phyloP scores from a whole-genome alignment of 2,329 filamentous ascomycete species.

The Penicillium brevicompactum region DNA sequence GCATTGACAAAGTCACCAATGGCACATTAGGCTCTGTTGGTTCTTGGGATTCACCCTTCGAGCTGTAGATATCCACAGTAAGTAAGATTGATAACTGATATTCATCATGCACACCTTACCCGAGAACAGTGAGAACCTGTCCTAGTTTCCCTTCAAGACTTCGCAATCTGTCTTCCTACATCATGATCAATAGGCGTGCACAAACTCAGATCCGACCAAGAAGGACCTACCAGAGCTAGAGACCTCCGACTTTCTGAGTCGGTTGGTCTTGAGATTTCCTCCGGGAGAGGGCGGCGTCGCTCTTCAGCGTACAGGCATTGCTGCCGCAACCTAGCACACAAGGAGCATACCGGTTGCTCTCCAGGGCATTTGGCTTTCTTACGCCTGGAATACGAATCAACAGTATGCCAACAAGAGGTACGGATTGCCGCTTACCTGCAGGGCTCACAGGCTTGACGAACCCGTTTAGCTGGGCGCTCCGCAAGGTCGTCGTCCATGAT shows the following conservation, averaged over 20 bases:
- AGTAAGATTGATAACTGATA: neutral
- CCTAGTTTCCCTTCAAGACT: constrained; percentile 37
- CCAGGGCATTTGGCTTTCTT: constrained; percentile 57
- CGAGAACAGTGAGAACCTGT: constrained; percentile 38
- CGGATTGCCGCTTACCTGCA: constrained; percentile 33
- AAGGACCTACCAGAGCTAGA: constrained; percentile 23
- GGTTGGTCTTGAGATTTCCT: constrained; percentile 15
- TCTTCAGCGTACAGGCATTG: constrained; percentile 48
- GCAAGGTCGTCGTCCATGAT: constrained; percentile 17
- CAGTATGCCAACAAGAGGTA: neutral
- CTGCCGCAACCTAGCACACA: constrained; percentile 53
- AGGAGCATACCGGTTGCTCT: constrained; percentile 53
- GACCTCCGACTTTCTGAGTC: constrained; percentile 14
- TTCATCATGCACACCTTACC: constrained; percentile 25
- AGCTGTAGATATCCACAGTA: constrained; percentile 12
- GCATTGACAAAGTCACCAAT: constrained; percentile 8
- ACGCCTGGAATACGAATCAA: constrained; percentile 38
- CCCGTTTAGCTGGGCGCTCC: constrained; percentile 37
- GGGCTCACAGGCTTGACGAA: constrained; percentile 46
- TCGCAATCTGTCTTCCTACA: constrained; percentile 37
- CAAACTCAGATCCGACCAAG: neutral
- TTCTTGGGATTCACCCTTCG: constrained; percentile 14
- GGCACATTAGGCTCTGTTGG: constrained; percentile 12
- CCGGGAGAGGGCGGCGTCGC: constrained; percentile 23
- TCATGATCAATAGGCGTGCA: neutral